Base-by-base conservation (phyloP, 257 asterid genomes). In the Scutellaria baicalensis region DNA sequence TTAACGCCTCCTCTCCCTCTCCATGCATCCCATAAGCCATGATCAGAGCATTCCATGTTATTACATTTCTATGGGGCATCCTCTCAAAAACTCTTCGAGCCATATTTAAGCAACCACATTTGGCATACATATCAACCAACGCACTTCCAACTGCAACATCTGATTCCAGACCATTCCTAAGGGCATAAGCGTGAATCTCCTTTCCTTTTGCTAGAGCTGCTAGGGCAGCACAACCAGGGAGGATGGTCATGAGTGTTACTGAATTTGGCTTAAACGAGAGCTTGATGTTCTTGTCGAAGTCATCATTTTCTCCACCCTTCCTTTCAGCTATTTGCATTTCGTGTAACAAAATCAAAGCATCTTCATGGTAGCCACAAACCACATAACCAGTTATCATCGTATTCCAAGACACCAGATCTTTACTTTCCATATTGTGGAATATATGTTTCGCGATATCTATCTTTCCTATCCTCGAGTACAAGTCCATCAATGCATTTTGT, bases 11-110 rank as follows among this genome's bases (percentile, higher is more conserved):
- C 7, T 71, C 71, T 66, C 89, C 96, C 75, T 86, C 85, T 63
- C 98, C 98, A n/a, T 92, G 95, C 93, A 89, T 88, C 48, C 98
- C 96, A 55, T 84, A 89, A 59, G 88, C 93, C 94, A 89, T 81
- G 59, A 92, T 90, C 71, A 92, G 77, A 66, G 85, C 96, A 68
- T 92, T 92, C 96, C 96, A 92, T 43, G 98, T 86, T 72, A 92
- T 89, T 47, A 81, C 89, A 69, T 92, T 92, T 80, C 80, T 83
- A 31, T 42, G 56, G 56, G 83, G 87, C 86, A 92, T 80, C 38
- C 77, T 74, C 51, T 87, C 86, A 20, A 92, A 92, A 64, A 92
- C 86, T 70, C 82, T 78, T 36, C 83, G 82, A 45, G 98, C 85
- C 76, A 83, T 71, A 50, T 64, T 62, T 71, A 92, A 77, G 83